Evolutionary conservation across 2,329 filamentous ascomycete species (phyloP).

Genomic region (Dothiorella sarmentorum): DNA sequence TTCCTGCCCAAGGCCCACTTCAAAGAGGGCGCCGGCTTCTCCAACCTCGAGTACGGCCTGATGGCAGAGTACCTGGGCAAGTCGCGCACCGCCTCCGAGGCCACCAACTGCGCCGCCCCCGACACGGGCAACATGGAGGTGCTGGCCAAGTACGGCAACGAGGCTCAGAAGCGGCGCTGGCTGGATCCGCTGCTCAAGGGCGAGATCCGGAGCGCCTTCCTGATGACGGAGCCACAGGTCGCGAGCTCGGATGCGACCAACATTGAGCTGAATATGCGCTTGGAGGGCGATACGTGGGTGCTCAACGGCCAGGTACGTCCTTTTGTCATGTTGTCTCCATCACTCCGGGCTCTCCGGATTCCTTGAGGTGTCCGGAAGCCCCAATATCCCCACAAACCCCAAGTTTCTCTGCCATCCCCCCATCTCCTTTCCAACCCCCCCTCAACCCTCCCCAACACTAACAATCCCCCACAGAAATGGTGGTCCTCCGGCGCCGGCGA

Average conservation of each 20-base stretch:
- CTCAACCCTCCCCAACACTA: neutral
- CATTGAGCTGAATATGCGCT: conserved; percentile 77
- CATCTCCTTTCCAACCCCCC: conserved; percentile 26
- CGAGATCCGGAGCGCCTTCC: conserved; percentile 81
- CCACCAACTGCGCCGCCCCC: conserved; percentile 84
- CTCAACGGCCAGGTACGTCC: conserved; percentile 86
- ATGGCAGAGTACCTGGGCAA: conserved; percentile 97
- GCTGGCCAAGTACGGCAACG: conserved; percentile 83
- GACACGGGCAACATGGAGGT: conserved; percentile 98
- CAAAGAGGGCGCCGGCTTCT: conserved; percentile 89
- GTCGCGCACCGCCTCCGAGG: conserved; percentile 66
- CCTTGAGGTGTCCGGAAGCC: neutral
- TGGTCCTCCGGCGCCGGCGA: conserved; percentile 97
- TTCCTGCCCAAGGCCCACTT: conserved; percentile 95
- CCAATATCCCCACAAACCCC: conserved; percentile 19
- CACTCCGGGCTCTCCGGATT: no score
- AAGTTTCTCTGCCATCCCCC: conserved; percentile 22
- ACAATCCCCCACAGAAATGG: conserved; percentile 75
- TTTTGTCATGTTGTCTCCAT: no score
- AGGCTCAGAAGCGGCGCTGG: conserved; percentile 81
- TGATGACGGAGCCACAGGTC: conserved; percentile 90
- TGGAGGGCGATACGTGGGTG: conserved; percentile 83
- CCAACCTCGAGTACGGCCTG: conserved; percentile 92
- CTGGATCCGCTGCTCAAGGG: conserved; percentile 76
- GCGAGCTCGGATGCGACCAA: conserved; percentile 91